phyloP scores from a whole-genome alignment of 2,329 filamentous ascomycete species.

The Ascosphaera acerosa region DNA sequence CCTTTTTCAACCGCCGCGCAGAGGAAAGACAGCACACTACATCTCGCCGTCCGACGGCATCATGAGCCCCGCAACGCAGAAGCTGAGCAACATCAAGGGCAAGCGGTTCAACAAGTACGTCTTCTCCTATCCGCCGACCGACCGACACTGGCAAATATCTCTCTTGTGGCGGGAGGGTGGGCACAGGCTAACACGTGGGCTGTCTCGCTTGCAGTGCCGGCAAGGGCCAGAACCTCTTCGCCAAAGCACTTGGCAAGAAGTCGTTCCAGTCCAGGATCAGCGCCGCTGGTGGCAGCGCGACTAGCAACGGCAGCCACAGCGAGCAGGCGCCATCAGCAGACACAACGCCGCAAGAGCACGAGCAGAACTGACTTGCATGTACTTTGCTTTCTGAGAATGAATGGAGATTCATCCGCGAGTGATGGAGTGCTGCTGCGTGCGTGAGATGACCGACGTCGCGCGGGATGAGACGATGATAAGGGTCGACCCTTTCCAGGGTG shows the following conservation, averaged over 20 bases:
- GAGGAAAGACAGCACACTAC: slow-evolving; percentile 15
- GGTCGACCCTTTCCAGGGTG: no score
- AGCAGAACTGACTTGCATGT: no score
- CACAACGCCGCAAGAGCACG: no score
- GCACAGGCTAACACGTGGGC: neutral
- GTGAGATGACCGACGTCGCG: no score
- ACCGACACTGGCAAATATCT: neutral
- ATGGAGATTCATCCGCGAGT: no score
- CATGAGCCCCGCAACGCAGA: slow-evolving; percentile 25
- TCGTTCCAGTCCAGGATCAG: slow-evolving; percentile 14
- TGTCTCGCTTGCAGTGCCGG: slow-evolving; percentile 9
- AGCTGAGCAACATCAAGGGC: slow-evolving; percentile 24
- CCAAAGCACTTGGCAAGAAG: slow-evolving; percentile 21
- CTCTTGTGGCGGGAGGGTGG: neutral
- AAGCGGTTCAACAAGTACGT: slow-evolving; percentile 24
- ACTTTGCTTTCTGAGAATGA: no score
- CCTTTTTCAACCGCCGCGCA: slow-evolving; percentile 4
- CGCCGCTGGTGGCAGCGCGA: slow-evolving; percentile 1
- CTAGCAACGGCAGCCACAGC: no score
- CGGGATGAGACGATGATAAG: no score
- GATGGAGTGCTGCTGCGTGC: no score
- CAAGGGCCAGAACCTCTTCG: slow-evolving; percentile 21
- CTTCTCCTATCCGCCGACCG: neutral
- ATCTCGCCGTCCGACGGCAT: slow-evolving; percentile 25
- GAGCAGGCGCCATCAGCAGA: no score